Evolutionary conservation across 768 basidiomycete species (phyloP), one percentile per base, ranked within the genome.

Genomic region (Boletus reticuloceps): DNA sequence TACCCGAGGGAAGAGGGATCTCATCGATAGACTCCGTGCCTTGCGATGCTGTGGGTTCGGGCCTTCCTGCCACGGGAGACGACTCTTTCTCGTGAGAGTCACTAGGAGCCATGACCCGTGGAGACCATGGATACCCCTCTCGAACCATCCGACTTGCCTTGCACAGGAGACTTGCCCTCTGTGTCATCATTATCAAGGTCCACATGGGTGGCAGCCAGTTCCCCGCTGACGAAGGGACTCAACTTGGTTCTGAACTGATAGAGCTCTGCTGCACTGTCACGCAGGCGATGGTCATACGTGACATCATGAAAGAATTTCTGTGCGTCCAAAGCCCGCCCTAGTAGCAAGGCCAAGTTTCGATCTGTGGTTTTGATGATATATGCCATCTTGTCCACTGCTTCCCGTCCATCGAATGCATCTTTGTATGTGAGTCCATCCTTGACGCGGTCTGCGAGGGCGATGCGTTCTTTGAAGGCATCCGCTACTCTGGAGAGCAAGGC

Each of bases 221-320:
- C 89, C 29, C 88, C 89, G 53, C 87, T 87, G 54, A 90, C 88
- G 66, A 94, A 94, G 4, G 91, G 91, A 65, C 86, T 92, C 38
- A 97, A 68, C 64, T 86, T 84, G 45, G 91, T 87, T 59, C 85
- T 80, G 72, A 99, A 98, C 68, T 96, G 94, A 72, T 98, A 99
- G 31, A 99, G 73, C 72, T 99, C 97, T 58, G 81, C 80, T 0
- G 85, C 76, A 64, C 85, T 93, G 72, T 98, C 97, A 48, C 97
- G 78, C 54, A 99, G 70, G 14, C 96, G 88, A 70, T 99, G 97
- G 66, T 98, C 96, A 67, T 98, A 99, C 10, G 97, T 98, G 61
- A 99, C 97, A 66, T 98, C 97, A 67, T 99, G 97, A 69, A 99
- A 98, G 75, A 94, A 98, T 74, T 98, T 98, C 71, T 98, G 97